phyloP scores from a whole-genome alignment of 2,329 filamentous ascomycete genomes.

The Pestalotiopsis sp. region DNA sequence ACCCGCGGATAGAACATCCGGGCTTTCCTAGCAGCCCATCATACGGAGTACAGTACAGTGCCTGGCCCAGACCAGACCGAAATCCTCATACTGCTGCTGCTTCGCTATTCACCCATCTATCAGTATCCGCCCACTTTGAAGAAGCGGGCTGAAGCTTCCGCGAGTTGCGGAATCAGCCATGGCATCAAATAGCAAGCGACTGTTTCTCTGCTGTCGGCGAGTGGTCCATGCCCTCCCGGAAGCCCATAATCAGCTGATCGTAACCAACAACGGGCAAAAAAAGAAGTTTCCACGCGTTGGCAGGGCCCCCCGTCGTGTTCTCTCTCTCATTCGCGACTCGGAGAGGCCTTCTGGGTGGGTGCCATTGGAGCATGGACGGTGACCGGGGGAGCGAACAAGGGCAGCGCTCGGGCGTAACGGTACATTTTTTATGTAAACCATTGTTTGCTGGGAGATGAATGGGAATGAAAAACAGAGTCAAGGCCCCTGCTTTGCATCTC shows the following conservation, averaged over 20 bases:
- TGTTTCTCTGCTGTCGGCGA: neutral
- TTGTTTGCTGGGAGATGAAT: neutral
- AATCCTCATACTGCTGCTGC: neutral
- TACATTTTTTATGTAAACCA: neutral
- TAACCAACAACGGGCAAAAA: neutral
- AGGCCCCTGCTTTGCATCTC: too few relatives aligned
- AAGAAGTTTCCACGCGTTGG: neutral
- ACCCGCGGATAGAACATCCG: neutral
- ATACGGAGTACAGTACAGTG: neutral
- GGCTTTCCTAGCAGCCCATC: neutral
- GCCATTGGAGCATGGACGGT: constrained; percentile 6
- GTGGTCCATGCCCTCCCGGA: neutral
- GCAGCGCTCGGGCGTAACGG: neutral
- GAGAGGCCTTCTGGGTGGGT: neutral
- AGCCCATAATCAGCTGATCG: constrained; percentile 4
- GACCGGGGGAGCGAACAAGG: neutral
- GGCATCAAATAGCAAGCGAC: neutral
- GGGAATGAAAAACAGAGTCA: too few relatives aligned
- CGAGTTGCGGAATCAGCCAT: neutral
- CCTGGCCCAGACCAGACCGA: neutral
- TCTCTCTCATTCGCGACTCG: neutral
- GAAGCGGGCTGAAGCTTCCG: neutral
- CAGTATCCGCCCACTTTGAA: neutral
- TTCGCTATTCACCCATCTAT: neutral
- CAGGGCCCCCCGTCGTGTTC: too few relatives aligned